Conservation (phyloP, 768 basidiomycete genomes). For the Naganishia randhawae region DNA sequence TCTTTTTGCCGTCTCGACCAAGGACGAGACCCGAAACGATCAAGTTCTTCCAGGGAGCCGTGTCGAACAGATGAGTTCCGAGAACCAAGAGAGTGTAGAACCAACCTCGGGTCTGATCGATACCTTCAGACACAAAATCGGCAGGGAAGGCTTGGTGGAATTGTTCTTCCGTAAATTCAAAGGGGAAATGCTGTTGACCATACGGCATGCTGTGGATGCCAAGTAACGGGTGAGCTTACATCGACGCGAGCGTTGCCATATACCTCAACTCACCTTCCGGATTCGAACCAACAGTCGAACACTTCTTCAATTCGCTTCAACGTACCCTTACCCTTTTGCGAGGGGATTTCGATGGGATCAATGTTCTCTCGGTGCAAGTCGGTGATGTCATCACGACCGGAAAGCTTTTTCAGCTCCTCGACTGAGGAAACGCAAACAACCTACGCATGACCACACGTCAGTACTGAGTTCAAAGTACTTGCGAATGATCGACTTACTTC, state of each 20-base stretch:
- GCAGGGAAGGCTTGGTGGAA: slow-evolving; percentile 86
- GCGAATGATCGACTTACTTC: slow-evolving; percentile 59
- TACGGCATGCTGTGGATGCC: slow-evolving; percentile 82
- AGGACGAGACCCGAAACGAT: slow-evolving; percentile 94
- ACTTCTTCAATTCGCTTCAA: slow-evolving; percentile 92
- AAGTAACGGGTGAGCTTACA: neutral
- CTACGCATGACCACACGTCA: slow-evolving; percentile 52
- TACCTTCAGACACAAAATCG: slow-evolving; percentile 95
- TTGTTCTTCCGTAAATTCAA: slow-evolving; percentile 72
- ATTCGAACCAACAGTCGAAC: slow-evolving; percentile 99
- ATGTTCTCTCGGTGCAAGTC: slow-evolving; percentile 93
- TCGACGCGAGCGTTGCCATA: neutral
- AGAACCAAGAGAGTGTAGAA: slow-evolving; percentile 97
- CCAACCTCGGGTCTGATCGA: slow-evolving; percentile 99
- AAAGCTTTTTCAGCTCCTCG: slow-evolving; percentile 76
- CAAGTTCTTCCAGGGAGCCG: slow-evolving; percentile 95
- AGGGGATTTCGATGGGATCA: slow-evolving; percentile 94
- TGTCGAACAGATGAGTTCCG: slow-evolving; percentile 89
- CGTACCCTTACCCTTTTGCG: slow-evolving; percentile 75
- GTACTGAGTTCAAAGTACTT: too few species aligned
- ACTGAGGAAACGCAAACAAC: slow-evolving; percentile 83
- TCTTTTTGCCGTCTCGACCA: slow-evolving; percentile 96
- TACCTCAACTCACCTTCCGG: slow-evolving; percentile 68
- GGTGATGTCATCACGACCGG: slow-evolving; percentile 75
- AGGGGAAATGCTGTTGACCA: slow-evolving; percentile 94